Evolutionary conservation across 176 grass and related monocot genomes (phyloP).

Genomic region (Triticum urartu): DNA sequence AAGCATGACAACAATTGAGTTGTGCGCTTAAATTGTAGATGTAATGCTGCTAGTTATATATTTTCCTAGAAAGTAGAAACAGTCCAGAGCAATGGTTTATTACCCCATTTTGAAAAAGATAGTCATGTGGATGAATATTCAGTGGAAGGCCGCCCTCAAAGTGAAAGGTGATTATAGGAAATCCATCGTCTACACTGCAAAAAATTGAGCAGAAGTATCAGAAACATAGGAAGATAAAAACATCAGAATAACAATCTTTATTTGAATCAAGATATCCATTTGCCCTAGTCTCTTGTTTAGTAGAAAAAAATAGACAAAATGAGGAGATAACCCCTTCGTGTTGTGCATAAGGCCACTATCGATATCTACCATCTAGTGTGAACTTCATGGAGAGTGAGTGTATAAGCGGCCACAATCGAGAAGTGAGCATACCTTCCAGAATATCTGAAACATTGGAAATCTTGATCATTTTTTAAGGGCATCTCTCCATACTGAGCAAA

Average conservation of each 20-base stretch:
- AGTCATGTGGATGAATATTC: slow-evolving; percentile 89
- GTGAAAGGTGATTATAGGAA: slow-evolving; percentile 70
- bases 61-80: not conserved
- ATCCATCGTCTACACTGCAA: slow-evolving; percentile 83
- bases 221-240: slow-evolving; percentile 7
- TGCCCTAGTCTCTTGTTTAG: not conserved
- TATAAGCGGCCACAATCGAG: not conserved
- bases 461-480: slow-evolving; percentile 40
- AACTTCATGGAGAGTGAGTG: not conserved
- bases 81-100: slow-evolving; percentile 26
- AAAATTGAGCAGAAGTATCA: slow-evolving; percentile 21
- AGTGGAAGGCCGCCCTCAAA: slow-evolving; percentile 74
- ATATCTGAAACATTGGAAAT: slow-evolving; percentile 75
- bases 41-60: not conserved
- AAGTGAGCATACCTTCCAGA: slow-evolving; percentile 59
- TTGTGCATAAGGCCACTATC: not conserved
- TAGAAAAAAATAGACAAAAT: not conserved
- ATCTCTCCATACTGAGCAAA: slow-evolving; percentile 57
- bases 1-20: not conserved
- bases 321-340: not conserved
- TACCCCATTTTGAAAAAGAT: slow-evolving; percentile 90
- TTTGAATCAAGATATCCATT: slow-evolving; percentile 9
- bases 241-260: not conserved
- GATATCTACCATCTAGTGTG: slow-evolving; percentile 13
- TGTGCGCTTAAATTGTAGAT: not conserved